A percentile compares a stretch with the other conserved stretches of the same genome.
Evolutionary conservation across 352 stramenopile species (phyloP).

Genomic region (Phytophthora fragariae): DNA sequence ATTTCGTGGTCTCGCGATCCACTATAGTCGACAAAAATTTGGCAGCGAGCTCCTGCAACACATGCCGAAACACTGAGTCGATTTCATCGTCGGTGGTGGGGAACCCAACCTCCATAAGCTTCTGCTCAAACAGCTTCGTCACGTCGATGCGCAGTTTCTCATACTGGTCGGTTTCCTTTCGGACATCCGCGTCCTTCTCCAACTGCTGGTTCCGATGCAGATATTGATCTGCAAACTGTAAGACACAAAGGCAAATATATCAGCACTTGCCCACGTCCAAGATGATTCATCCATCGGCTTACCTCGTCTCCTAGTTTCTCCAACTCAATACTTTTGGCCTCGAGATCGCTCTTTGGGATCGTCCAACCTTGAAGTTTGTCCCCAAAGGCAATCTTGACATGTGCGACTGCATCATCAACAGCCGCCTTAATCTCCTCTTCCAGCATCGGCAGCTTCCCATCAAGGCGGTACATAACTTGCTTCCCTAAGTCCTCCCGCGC

Average conservation of each 20-base stretch:
- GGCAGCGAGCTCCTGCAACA: conserved; percentile 64
- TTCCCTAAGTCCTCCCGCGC: conserved; percentile 72
- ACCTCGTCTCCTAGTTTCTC: conserved; percentile 83
- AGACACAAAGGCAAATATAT: background rate
- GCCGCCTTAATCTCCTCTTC: conserved; percentile 71
- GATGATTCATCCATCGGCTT: conserved; percentile 24
- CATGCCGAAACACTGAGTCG: conserved; percentile 61
- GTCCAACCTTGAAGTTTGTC: conserved; percentile 78
- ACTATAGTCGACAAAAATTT: conserved; percentile 64
- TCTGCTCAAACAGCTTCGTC: conserved; percentile 59
- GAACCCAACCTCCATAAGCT: conserved; percentile 60
- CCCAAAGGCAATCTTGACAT: conserved; percentile 59
- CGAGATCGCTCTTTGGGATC: conserved; percentile 68
- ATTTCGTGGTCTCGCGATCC: conserved; percentile 45
- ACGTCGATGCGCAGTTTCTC: conserved; percentile 64
- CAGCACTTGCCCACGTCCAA: background rate
- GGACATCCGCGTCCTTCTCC: conserved; percentile 61
- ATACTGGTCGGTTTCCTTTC: conserved; percentile 71
- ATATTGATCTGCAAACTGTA: conserved; percentile 75
- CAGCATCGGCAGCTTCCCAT: conserved; percentile 71
- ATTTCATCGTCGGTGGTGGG: conserved; percentile 75
- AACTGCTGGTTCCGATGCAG: conserved; percentile 71
- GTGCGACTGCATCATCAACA: conserved; percentile 63
- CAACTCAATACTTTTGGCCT: conserved; percentile 67
- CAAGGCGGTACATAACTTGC: conserved; percentile 64